Evolutionary conservation across 169 alveolate genomes (phyloP), one percentile per base, ranked within the genome.

Genomic region (Cryptosporidium ubiquitum): DNA sequence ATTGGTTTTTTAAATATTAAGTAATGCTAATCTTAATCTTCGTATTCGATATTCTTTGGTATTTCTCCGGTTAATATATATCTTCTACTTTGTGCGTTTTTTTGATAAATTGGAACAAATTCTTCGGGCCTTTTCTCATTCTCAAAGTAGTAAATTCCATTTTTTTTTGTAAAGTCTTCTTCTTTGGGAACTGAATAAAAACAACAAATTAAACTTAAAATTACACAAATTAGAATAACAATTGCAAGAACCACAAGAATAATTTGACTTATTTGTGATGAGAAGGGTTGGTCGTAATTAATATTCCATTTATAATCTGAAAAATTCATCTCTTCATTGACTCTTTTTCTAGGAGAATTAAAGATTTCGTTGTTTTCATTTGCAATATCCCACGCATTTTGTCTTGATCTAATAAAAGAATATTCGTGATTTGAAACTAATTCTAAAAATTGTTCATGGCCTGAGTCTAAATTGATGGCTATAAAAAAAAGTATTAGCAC

Each of bases 301-400:
- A 64, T 37, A 26, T 79, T 66, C 64, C 58, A 39, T 40, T 40
- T 39, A 26, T 61, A 79, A 29, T 10, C 5, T 61, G 75, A 64
- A 37, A 47, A 10, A 33, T 26, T 55, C 12, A 58, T 7, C 10
- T 40, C 79, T 5, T 9, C 69, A 12, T 35, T 23, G 6, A n/a
- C 40, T 73, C 37, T 52, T 73, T 35, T 52, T 18, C 16, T 20
- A 37, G 61, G 20, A 57, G 55, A 16, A 39, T 35, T 60, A 29
- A 60, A 66, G 5, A 40, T 42, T 42, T 79, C 89, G 23, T 79
- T 42, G 20, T 79, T 79, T 16, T 79, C 75, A 47, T 33, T 61
- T n/a, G 61, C 74, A 26, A 79, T 79, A 23, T 79, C 89, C 89
- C 89, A 79, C 20, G 89, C 89, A 39, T 79, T 79, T 61, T 29